Percentiles rank a stretch among this genome's conserved stretches.
Evolutionary conservation across 148 eudicot genomes (phyloP).

Genomic region (Euryodendron excelsum): DNA sequence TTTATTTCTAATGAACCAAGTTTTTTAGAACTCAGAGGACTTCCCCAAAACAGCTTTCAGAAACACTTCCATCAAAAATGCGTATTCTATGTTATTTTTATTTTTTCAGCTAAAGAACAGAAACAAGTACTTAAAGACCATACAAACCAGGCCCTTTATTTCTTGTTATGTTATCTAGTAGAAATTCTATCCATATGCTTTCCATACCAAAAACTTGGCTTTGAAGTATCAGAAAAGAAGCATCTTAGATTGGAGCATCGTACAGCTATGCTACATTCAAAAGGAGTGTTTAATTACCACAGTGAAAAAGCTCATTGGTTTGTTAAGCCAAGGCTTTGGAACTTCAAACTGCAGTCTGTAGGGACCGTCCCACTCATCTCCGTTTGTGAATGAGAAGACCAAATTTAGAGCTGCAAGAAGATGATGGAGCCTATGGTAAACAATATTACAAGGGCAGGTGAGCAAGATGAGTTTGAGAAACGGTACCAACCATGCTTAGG

Average conservation of each 20-base stretch:
- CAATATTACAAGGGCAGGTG: neutral
- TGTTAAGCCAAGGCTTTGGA: conserved; percentile 64
- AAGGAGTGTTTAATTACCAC: conserved; percentile 40
- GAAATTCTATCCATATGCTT: neutral
- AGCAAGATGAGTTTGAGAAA: neutral
- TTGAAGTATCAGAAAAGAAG: no score
- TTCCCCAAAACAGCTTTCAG: no score
- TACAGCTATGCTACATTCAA: neutral
- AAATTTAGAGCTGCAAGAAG: conserved; percentile 58
- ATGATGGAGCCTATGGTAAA: neutral
- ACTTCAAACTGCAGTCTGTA: conserved; percentile 87
- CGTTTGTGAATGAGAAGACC: conserved; percentile 90
- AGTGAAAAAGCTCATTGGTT: conserved; percentile 55
- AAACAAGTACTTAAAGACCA: neutral
- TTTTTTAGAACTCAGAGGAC: no score
- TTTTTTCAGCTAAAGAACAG: neutral
- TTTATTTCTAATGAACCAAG: no score
- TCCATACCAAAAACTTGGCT: neutral
- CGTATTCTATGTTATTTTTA: neutral
- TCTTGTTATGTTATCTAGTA: neutral
- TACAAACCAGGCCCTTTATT: neutral
- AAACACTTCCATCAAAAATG: no score
- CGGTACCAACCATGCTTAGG: conserved; percentile 78
- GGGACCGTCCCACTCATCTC: conserved; percentile 89
- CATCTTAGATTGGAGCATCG: neutral